Conservation (phyloP, 768 basidiomycete genomes). For the Myochromella boudieri region DNA sequence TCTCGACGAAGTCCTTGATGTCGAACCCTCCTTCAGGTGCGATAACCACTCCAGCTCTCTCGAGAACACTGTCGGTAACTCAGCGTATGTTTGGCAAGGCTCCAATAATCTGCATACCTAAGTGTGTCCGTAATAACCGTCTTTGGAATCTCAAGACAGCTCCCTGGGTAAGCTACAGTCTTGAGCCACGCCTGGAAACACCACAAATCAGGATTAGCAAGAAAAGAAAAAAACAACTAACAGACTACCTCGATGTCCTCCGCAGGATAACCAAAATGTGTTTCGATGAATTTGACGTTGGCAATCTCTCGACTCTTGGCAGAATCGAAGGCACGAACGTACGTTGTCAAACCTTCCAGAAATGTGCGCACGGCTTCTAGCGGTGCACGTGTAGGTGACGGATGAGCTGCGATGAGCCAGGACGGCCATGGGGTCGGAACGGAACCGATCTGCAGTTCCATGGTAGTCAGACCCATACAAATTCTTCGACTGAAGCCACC, state of each 20-base stretch:
- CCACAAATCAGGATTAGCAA: neutral
- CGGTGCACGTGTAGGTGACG: constrained; percentile 55
- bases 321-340: constrained; percentile 68
- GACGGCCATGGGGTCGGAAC: constrained; percentile 96
- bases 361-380: constrained; percentile 53
- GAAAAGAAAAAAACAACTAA: neutral
- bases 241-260: constrained; percentile 70
- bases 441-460: constrained; percentile 64
- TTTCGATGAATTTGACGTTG: constrained; percentile 74
- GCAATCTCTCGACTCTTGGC: constrained; percentile 51
- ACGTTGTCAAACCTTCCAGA: constrained; percentile 58
- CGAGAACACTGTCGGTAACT: constrained; percentile 52
- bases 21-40: constrained; percentile 54
- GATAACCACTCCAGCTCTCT: constrained; percentile 75
- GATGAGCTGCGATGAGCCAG: constrained; percentile 91
- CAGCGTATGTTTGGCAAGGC: neutral
- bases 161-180: constrained; percentile 72
- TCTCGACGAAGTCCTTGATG: constrained; percentile 56
- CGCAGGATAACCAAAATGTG: constrained; percentile 77
- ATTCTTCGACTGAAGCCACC: too few species aligned
- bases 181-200: constrained; percentile 72
- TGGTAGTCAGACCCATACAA: too few species aligned
- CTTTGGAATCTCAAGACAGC: constrained; percentile 63
- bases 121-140: constrained; percentile 71
- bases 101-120: constrained; percentile 41